These are phyloP conservation scores for Pseudofabraea citricarpa DNA, from an alignment of 2,329 filamentous ascomycete species.

Conservation along the genomic window DNA sequence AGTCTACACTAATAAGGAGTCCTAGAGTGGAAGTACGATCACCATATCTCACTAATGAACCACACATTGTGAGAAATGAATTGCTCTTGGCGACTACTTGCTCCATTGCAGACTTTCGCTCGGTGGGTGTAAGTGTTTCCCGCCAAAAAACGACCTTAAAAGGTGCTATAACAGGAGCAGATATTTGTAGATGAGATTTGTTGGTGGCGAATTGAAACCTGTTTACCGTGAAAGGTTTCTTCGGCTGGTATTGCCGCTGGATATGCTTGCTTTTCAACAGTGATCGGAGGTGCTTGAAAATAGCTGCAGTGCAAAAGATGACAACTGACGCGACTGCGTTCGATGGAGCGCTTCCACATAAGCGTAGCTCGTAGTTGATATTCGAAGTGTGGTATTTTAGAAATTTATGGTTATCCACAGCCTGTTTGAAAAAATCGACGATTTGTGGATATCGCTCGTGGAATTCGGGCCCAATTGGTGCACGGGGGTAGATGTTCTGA, in stretches of 20 bases:
- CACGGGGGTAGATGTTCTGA: constrained; percentile 4
- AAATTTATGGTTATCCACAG: constrained; percentile 2
- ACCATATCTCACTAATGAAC: constrained; percentile 6
- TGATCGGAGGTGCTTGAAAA: constrained; percentile 5
- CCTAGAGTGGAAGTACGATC: constrained; percentile 6
- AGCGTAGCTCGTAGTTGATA: constrained; percentile 4
- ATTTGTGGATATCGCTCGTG: constrained; percentile 5
- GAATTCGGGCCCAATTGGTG: constrained; percentile 1
- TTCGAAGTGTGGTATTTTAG: constrained; percentile 2
- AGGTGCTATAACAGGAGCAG: constrained; percentile 1
- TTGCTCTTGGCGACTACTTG: constrained; percentile 1
- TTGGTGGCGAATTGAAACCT: background rate
- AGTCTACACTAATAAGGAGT: constrained; percentile 4
- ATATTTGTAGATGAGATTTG: background rate
- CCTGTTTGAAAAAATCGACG: constrained; percentile 6
- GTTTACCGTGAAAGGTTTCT: background rate
- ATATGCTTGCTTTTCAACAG: constrained; percentile 4
- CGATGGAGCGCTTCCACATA: background rate
- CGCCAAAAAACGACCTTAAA: constrained; percentile 8
- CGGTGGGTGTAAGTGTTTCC: constrained; percentile 1
- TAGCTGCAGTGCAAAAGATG: background rate
- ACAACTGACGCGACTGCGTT: background rate
- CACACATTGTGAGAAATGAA: constrained; percentile 5
- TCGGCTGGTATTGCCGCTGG: background rate
- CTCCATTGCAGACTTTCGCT: constrained; percentile 5